A percentile compares a stretch with the other conserved stretches of the same genome.
Conservation (phyloP, 331 rosid genomes). For the Spiraea crenata region DNA sequence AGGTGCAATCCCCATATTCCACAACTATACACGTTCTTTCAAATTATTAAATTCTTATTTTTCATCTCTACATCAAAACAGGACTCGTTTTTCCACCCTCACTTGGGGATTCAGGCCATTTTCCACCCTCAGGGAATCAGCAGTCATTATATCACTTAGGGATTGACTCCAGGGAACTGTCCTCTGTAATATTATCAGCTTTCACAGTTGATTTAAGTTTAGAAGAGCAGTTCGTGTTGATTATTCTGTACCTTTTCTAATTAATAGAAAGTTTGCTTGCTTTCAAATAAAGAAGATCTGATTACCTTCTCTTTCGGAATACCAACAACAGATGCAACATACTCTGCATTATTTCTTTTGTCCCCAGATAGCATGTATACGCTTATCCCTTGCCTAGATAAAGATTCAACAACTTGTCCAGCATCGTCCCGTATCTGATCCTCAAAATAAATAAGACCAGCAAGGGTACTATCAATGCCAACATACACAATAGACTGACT, state of each 20-base stretch:
- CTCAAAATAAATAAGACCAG: constrained; percentile 79
- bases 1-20: not conserved
- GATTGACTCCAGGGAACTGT: not conserved
- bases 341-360: constrained; percentile 77
- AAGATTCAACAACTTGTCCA: constrained; percentile 51
- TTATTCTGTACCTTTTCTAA: too few relatives aligned
- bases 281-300: not conserved
- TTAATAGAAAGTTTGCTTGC: not conserved
- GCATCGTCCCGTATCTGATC: constrained; percentile 95
- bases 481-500: constrained; percentile 82
- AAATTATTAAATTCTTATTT: not conserved
- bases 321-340: constrained; percentile 89
- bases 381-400: constrained; percentile 65
- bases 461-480: constrained; percentile 69
- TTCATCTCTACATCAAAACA: not conserved
- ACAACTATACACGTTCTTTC: not conserved
- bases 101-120: not conserved
- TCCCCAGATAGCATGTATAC: constrained; percentile 94
- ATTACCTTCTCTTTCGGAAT: constrained; percentile 76
- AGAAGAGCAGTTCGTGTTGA: not conserved
- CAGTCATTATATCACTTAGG: not conserved
- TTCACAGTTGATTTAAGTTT: too few relatives aligned
- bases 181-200: not conserved
- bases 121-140: not conserved
- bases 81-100: not conserved